Percentiles rank a stretch among this genome's conserved stretches.
phyloP scores from a whole-genome alignment of 2,329 filamentous ascomycete genomes.

The Colletotrichum sp. region DNA sequence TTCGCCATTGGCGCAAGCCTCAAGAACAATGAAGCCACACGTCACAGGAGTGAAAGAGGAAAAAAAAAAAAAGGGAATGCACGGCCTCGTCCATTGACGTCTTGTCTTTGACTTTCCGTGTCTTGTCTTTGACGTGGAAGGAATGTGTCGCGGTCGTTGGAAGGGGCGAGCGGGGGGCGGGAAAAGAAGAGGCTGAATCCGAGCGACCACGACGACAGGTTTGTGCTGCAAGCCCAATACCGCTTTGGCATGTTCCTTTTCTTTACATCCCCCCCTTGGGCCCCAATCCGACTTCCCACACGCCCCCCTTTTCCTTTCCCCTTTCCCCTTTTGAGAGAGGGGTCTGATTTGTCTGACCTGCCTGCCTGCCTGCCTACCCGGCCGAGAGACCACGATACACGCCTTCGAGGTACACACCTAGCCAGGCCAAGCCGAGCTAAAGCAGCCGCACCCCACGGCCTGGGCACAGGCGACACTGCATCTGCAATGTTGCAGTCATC shows the following conservation, averaged over 20 bases:
- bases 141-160: neutral
- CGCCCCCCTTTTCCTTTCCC: neutral
- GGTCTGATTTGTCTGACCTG: neutral
- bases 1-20: neutral
- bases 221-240: neutral
- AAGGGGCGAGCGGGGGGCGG: neutral
- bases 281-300: neutral
- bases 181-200: neutral
- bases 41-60: neutral
- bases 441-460: neutral
- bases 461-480: neutral
- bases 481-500: neutral
- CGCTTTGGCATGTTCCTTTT: neutral
- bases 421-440: neutral
- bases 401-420: neutral
- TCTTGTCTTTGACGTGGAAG: neutral
- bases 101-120: neutral
- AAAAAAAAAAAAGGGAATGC: neutral
- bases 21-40: neutral
- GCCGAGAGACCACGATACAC: neutral
- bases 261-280: no score
- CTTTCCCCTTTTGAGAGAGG: neutral
- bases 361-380: neutral
- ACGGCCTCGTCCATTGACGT: neutral
- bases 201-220: neutral